Evolutionary conservation across 192 early-diverging fungal genomes (phyloP), one percentile per base, ranked within the genome.

Genomic region (Gigaspora rosea): DNA sequence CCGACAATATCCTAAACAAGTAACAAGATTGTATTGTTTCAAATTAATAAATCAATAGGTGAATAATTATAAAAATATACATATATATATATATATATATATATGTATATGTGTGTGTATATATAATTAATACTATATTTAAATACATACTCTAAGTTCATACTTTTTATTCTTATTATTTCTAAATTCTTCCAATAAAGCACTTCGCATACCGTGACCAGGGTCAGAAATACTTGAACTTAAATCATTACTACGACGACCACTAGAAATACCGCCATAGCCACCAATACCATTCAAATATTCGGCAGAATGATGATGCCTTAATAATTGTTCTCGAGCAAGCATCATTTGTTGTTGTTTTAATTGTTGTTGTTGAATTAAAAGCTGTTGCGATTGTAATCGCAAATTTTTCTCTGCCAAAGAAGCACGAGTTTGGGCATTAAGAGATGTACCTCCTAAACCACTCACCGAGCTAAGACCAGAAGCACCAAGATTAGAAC

Each of bases 81-180:
- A 27, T 27, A 27, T 27, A 27, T 1, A 27, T 27, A 27, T 27
- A 27, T 1, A 27, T 27, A 27, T 27, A 27, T 27, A 27, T 27
- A 27, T 27, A 27, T 27, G 1, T 27, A 27, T 27, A 1, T 27
- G 27, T 13, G 36, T n/a, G 16, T 15, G 4, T 16, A 64, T 35
- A 65, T 1, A 18, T 18, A 27, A 7, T 22, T 8, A 61, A 22
- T 11, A 36, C 11, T 64, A 36, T 4, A 64, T 36, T 64, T 22
- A 41, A 6, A 33, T 35, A 78, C 80, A 71, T 85, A 92, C 93
- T 84, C 89, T 88, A 47, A 99, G 86, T 83, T 99, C 97, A 83
- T 95, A 97, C 85, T 96, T 97, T 81, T 93, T 94, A 80, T 90
- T 85, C 89, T 99, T 99, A 86, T 96, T 96, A 83, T 93, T 94